Conservation (phyloP, 23 red algal genomes). For the Chondrus crispus region DNA sequence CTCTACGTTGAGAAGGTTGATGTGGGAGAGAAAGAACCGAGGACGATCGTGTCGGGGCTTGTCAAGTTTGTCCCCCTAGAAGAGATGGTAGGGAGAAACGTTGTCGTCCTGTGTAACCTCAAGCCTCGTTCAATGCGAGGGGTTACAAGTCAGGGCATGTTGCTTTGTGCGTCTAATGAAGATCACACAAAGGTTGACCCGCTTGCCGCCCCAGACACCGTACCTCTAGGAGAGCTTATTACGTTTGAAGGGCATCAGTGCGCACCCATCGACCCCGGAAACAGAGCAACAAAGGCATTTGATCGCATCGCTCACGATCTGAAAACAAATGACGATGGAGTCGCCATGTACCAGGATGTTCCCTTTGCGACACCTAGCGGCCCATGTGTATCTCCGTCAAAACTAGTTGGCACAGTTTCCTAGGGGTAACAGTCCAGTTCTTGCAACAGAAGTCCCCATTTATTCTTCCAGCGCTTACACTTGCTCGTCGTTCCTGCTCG, state of each 20-base stretch:
- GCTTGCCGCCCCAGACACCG: constrained; percentile 27
- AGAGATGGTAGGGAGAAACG: constrained; percentile 56
- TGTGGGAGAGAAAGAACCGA: constrained; percentile 51
- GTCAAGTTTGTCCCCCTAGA: constrained; percentile 54
- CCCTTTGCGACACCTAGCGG: constrained; percentile 37
- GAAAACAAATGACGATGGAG: constrained; percentile 43
- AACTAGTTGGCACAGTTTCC: constrained; percentile 43
- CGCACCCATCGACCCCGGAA: constrained; percentile 62
- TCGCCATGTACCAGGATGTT: constrained; percentile 75
- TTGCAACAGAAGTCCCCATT: too few species aligned
- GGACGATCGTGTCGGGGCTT: constrained; percentile 75
- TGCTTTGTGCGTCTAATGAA: constrained; percentile 70
- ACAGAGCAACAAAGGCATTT: constrained; percentile 87
- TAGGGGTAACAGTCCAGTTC: too few species aligned
- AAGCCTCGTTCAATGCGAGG: constrained; percentile 81
- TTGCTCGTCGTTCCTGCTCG: too few species aligned
- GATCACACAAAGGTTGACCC: constrained; percentile 66
- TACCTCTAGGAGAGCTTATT: constrained; percentile 59
- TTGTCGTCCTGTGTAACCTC: constrained; percentile 74
- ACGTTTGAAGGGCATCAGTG: constrained; percentile 72
- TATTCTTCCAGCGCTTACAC: too few species aligned
- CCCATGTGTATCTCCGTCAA: constrained; percentile 33
- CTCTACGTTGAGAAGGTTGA: constrained; percentile 76
- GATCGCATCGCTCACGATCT: constrained; percentile 56
- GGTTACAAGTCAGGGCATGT: constrained; percentile 67